Evolutionary conservation across 768 basidiomycete genomes (phyloP).

Genomic region (Dendrothele bispora): DNA sequence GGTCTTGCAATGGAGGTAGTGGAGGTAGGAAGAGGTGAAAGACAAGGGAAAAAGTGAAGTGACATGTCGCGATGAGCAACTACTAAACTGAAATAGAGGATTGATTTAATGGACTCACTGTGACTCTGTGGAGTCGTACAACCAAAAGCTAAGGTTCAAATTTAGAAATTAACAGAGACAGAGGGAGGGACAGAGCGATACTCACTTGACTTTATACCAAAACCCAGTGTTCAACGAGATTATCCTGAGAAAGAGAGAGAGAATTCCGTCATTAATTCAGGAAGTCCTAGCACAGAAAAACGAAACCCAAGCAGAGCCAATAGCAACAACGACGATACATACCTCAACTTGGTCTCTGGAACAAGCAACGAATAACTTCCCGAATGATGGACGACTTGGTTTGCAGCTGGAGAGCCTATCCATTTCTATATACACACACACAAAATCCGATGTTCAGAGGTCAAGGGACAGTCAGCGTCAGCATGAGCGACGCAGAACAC

Average conservation of each 20-base stretch:
- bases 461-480: too few species aligned
- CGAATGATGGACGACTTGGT: constrained; percentile 44
- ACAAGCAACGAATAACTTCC: constrained; percentile 55
- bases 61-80: too few species aligned
- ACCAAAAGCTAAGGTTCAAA: constrained; percentile 46
- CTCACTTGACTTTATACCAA: too few species aligned
- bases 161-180: background rate
- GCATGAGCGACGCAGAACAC: too few species aligned
- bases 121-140: constrained; percentile 51
- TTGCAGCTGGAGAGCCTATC: constrained; percentile 43
- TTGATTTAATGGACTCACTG: constrained; percentile 32
- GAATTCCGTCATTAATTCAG: background rate
- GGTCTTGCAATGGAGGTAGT: constrained; percentile 24
- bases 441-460: too few species aligned
- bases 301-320: too few species aligned
- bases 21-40: too few species aligned
- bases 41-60: too few species aligned
- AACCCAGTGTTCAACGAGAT: constrained; percentile 62
- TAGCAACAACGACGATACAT: background rate
- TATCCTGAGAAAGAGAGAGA: constrained; percentile 35
- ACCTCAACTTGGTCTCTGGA: constrained; percentile 51
- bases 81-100: background rate
- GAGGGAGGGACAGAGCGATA: background rate
- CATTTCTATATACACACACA: constrained; percentile 47
- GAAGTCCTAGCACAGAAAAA: too few species aligned